Evolutionary conservation across 2,329 filamentous ascomycete genomes (phyloP).

Genomic region (Penicillium capsulatum): DNA sequence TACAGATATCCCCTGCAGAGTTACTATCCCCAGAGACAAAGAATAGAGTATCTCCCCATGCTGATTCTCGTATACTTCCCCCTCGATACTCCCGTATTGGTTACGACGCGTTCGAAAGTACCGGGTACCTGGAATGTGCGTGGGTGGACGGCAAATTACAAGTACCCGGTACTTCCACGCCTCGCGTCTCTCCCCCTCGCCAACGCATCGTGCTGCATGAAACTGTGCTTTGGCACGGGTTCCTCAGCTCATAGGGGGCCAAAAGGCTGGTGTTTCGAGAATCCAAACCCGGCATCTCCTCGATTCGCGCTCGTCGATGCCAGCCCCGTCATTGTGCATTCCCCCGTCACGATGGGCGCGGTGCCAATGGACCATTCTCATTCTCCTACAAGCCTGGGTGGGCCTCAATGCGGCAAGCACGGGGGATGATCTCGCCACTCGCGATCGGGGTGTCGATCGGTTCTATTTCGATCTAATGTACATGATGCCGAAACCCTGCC

Average conservation of each 20-base stretch:
- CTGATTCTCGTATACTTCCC: too few species aligned
- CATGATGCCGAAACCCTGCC: slow-evolving; percentile 3
- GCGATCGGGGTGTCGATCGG: neutral
- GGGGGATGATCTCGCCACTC: neutral
- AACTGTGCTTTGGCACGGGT: neutral
- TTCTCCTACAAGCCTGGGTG: neutral
- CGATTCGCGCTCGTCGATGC: neutral
- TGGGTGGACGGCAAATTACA: neutral
- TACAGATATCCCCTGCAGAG: too few species aligned
- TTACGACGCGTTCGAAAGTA: neutral
- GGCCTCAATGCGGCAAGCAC: neutral
- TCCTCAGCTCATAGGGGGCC: too few species aligned
- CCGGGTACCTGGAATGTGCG: neutral
- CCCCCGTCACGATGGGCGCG: neutral
- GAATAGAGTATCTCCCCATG: too few species aligned
- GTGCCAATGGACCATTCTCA: neutral
- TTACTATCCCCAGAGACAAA: too few species aligned
- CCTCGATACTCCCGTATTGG: too few species aligned
- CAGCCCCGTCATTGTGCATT: slow-evolving; percentile 6
- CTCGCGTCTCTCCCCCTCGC: slow-evolving; percentile 10
- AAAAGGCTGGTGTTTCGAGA: too few species aligned
- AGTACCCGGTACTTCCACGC: slow-evolving; percentile 6
- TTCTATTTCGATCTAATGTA: slow-evolving; percentile 6
- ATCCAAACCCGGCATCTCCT: neutral
- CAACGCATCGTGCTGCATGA: slow-evolving; percentile 11